Conservation (phyloP, 2,329 filamentous ascomycete genomes). For the Bipolaris cookei region DNA sequence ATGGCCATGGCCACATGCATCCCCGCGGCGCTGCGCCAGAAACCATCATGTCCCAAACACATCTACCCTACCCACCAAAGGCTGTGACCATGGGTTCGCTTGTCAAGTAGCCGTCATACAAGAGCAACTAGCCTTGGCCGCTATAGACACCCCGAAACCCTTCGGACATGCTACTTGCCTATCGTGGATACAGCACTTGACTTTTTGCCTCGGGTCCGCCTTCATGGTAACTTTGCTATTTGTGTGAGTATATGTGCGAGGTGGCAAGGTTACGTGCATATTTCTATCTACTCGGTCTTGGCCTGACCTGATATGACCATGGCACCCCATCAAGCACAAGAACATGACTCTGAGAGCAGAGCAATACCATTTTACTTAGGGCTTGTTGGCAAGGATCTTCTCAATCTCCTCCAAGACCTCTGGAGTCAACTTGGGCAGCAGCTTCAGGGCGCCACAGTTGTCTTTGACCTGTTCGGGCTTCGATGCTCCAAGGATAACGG, state of each 20-base stretch:
- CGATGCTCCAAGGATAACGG: constrained; percentile 62
- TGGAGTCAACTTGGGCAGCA: constrained; percentile 50
- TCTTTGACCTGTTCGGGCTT: constrained; percentile 58
- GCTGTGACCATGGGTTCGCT: not conserved
- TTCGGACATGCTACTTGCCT: not conserved
- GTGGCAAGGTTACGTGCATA: not conserved
- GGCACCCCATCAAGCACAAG: not conserved
- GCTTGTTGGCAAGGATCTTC: constrained; percentile 50
- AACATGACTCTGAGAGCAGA: not conserved
- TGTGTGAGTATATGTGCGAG: not conserved
- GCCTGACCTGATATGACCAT: not conserved
- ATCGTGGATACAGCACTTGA: not conserved
- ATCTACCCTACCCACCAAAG: not conserved
- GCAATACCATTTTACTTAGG: constrained; percentile 21
- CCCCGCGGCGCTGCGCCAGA: constrained; percentile 5
- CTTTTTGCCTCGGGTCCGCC: not conserved
- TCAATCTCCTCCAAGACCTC: constrained; percentile 52
- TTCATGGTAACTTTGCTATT: not conserved
- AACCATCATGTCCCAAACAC: not conserved
- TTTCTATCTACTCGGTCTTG: not conserved
- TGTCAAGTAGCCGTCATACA: not conserved
- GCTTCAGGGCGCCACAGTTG: constrained; percentile 56
- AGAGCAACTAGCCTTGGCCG: not conserved
- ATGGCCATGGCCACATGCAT: constrained; percentile 4
- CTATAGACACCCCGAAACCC: not conserved